phyloP scores from a whole-genome alignment of 805 yeast genomes.

The Clavispora phyllophila region DNA sequence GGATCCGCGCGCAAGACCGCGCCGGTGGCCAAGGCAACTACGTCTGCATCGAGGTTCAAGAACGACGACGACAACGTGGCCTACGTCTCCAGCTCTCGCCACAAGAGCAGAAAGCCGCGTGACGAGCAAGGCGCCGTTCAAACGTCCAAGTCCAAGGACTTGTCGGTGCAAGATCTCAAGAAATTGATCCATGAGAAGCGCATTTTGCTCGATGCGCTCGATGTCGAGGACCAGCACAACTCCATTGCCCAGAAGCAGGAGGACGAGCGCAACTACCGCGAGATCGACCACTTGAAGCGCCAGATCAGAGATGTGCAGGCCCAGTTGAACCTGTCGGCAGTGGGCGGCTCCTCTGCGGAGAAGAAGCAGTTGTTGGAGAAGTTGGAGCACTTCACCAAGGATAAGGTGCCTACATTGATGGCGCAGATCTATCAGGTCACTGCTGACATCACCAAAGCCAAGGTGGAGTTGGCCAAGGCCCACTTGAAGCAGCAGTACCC shows the following conservation, averaged over 20 bases:
- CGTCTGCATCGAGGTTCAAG: constrained; percentile 45
- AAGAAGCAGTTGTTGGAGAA: constrained; percentile 50
- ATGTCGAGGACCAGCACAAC: constrained; percentile 55
- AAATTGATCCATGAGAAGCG: constrained; percentile 68
- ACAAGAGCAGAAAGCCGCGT: constrained; percentile 36
- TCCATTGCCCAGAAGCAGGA: constrained; percentile 27
- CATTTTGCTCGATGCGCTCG: constrained; percentile 64
- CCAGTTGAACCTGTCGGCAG: constrained; percentile 22
- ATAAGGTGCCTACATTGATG: constrained; percentile 67
- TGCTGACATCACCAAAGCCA: constrained; percentile 60
- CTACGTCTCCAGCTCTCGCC: constrained; percentile 66
- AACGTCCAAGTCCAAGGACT: constrained; percentile 27
- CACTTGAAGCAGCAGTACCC: constrained; percentile 61
- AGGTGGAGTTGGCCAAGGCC: constrained; percentile 57
- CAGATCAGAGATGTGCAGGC: constrained; percentile 48
- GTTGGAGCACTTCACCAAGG: constrained; percentile 56
- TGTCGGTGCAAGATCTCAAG: constrained; percentile 51
- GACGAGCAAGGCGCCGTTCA: constrained; percentile 12
- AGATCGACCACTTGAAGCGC: constrained; percentile 60
- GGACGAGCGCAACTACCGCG: constrained; percentile 41
- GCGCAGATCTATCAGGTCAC: constrained; percentile 60
- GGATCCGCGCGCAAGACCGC: constrained; percentile 20
- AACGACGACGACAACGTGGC: constrained; percentile 68
- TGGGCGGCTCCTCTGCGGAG: constrained; percentile 37
- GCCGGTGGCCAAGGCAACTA: constrained; percentile 17